Percentiles rank a stretch among this genome's conserved stretches.
These are phyloP conservation scores for Galerina marginata DNA, from an alignment of 768 basidiomycete genomes.

Conservation along the genomic window DNA sequence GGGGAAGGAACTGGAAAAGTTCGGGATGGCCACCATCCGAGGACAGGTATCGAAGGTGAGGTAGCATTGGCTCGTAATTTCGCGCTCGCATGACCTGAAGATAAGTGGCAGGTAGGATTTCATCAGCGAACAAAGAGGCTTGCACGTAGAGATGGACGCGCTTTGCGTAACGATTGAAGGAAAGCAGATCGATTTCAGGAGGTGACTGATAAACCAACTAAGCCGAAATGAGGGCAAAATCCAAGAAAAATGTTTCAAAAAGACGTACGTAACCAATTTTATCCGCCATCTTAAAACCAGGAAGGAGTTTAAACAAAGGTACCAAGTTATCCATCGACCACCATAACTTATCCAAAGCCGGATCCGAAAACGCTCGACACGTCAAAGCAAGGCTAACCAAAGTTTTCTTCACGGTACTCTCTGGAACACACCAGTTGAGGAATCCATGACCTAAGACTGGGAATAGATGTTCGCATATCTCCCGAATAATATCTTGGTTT, in stretches of 20 bases:
- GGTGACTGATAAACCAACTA: not conserved
- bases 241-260: not conserved
- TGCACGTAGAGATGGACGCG: not conserved
- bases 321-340: not conserved
- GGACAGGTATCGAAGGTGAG: not conserved
- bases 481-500: constrained; percentile 2
- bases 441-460: not conserved
- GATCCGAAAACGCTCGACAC: not conserved
- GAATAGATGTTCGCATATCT: not conserved
- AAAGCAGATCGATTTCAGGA: not conserved
- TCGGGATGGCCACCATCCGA: not conserved
- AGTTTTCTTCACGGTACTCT: not conserved
- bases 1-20: not conserved
- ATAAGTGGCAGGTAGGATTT: not conserved
- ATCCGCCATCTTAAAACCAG: not conserved
- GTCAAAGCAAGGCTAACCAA: not conserved
- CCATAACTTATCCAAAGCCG: not conserved
- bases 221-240: not conserved
- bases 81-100: not conserved
- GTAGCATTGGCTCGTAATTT: not conserved
- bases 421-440: not conserved
- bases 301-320: not conserved
- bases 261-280: not conserved
- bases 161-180: not conserved
- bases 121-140: not conserved